Evolutionary conservation across 768 basidiomycete genomes (phyloP), one percentile per base, ranked within the genome.

Genomic region (Mycena vitilis): DNA sequence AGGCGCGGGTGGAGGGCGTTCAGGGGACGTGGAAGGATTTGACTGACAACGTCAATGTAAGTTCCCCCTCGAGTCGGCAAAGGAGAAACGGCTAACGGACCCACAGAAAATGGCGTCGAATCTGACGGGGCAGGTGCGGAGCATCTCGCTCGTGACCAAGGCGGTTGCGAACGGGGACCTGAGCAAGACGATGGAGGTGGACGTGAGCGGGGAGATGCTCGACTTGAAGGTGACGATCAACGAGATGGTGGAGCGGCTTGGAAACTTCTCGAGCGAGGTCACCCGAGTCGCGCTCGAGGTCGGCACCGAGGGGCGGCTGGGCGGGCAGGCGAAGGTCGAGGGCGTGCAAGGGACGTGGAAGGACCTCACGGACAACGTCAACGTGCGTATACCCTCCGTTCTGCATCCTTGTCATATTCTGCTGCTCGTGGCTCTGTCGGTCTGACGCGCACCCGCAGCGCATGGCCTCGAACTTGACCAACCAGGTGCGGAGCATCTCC

Each of bases 1-100:
- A 95, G 79, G 95, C 94, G 5, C 84, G 89, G 63, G 95, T 97
- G 7, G 91, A 93, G 40, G 94, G 95, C 71, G 95, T 95, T 30
- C 91, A 95, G 76, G 95, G 95, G 30, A 91, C 93, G 37, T 94
- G 93, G 93, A 88, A 89, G 71, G 91, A 95, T 76, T 81, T 94
- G 78, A 93, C 94, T 66, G 83, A 88, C 51, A 93, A 93, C 73
- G 92, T 91, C 72, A 68, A 87, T 76, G 60, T 47, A 59, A 16
- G 64, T 48, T 82, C 61, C 30, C 51, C n/a, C 44, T n/a, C 58
- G 38, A 13, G 30, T 30, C 7, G 16, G 13, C 44, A 18, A 45
- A 18, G 40, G 2, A n/a, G 2, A 48, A 12, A n/a, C 4, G 2
- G 13, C 54, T 62, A 60, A 34, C 57, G 64, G 15, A 54, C 93